These are phyloP conservation scores for Leptographium wingfieldii DNA, from an alignment of 2,329 filamentous ascomycete genomes.

Conservation along the genomic window DNA sequence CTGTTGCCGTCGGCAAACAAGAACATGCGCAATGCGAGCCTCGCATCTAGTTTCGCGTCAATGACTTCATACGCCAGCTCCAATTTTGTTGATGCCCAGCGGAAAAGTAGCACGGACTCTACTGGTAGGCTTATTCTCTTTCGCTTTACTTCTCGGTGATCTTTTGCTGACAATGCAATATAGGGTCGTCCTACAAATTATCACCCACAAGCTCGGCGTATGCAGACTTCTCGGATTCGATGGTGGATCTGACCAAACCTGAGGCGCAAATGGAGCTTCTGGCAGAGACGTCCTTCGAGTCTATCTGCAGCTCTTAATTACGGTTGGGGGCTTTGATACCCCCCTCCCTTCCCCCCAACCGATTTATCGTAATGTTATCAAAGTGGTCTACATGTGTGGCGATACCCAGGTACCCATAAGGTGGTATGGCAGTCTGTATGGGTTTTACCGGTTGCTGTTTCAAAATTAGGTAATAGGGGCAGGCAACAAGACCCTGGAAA, in stretches of 20 bases:
- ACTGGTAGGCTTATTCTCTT: background rate
- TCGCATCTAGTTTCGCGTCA: background rate
- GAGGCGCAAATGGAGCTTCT: background rate
- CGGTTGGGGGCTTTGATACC: background rate
- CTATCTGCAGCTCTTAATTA: background rate
- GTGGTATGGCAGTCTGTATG: background rate
- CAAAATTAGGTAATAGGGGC: background rate
- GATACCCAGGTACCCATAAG: background rate
- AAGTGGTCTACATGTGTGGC: background rate
- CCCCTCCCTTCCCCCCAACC: background rate
- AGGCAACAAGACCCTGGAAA: background rate
- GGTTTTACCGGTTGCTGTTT: background rate
- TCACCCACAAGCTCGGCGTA: background rate
- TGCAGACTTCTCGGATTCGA: background rate
- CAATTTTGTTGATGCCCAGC: background rate
- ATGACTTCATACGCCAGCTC: slow-evolving; percentile 1
- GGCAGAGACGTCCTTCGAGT: background rate
- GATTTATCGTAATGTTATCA: background rate
- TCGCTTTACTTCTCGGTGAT: background rate
- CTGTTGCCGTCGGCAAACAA: background rate
- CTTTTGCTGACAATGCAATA: background rate
- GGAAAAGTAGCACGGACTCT: background rate
- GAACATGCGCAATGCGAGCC: background rate
- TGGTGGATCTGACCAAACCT: background rate
- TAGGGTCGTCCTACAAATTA: background rate